These are phyloP conservation scores for Arthromyces matolae DNA, from an alignment of 768 basidiomycete species.

Conservation along the genomic window DNA sequence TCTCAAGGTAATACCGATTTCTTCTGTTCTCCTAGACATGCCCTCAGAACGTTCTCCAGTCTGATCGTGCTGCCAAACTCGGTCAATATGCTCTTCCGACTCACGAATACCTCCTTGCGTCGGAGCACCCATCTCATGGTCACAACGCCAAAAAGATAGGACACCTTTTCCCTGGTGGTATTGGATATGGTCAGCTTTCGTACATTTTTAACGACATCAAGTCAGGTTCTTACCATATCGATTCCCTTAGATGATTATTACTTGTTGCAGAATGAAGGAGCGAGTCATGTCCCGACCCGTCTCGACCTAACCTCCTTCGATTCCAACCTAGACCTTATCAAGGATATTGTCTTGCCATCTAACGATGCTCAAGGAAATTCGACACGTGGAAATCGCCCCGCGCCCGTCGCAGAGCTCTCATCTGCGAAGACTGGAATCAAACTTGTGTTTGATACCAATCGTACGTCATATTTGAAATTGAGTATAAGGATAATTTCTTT, in stretches of 20 bases:
- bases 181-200: constrained; percentile 54
- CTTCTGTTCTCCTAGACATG: background rate
- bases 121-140: constrained; percentile 45
- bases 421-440: constrained; percentile 57
- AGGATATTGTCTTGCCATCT: constrained; percentile 35
- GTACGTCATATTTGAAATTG: constrained; percentile 39
- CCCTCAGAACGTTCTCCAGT: constrained; percentile 28
- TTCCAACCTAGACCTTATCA: constrained; percentile 42
- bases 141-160: constrained; percentile 53
- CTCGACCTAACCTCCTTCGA: constrained; percentile 41
- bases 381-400: constrained; percentile 26
- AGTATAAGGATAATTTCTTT: no score
- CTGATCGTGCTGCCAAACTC: constrained; percentile 52
- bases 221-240: background rate
- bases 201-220: background rate
- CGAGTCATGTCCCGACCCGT: constrained; percentile 42
- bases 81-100: constrained; percentile 48
- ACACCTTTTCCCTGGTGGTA: constrained; percentile 47
- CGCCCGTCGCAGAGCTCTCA: constrained; percentile 49
- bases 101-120: constrained; percentile 45
- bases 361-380: constrained; percentile 24
- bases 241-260: constrained; percentile 60
- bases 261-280: constrained; percentile 39
- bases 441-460: constrained; percentile 65
- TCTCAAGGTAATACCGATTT: constrained; percentile 30